These are phyloP conservation scores for Blepharisma undulans DNA, from an alignment of 169 alveolate genomes.

Conservation along the genomic window DNA sequence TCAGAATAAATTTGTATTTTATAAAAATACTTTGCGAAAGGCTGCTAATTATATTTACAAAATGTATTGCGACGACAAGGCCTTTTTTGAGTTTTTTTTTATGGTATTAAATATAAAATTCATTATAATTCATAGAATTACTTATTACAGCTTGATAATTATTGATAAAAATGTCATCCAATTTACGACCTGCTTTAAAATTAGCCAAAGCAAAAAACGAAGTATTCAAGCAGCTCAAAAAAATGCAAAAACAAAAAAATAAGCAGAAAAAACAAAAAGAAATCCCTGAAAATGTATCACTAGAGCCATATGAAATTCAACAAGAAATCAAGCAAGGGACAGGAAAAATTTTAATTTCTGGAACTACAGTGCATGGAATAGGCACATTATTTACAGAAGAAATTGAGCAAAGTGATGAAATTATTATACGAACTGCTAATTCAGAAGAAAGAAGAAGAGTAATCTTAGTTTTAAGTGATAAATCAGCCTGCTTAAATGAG, in stretches of 20 bases:
- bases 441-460: conserved; percentile 21
- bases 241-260: background rate
- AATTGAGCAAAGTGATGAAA: background rate
- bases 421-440: background rate
- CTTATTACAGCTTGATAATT: background rate
- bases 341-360: conserved; percentile 27
- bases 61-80: background rate
- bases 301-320: background rate
- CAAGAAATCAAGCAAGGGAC: background rate
- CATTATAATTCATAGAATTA: background rate
- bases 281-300: conserved; percentile 4
- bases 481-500: background rate
- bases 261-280: conserved; percentile 19
- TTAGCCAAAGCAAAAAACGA: background rate
- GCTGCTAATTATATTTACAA: background rate
- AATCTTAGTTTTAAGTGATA: conserved; percentile 8
- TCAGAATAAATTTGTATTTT: background rate
- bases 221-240: background rate
- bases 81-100: too few relatives aligned
- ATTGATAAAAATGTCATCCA: background rate
- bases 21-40: too few relatives aligned
- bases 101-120: too few relatives aligned
- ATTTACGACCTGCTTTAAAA: background rate
- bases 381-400: background rate
- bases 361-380: conserved; percentile 34